A percentile compares a stretch with the other conserved stretches of the same genome.
Conservation (phyloP, 2,329 filamentous ascomycete genomes). For the Fusarium torreyae region DNA sequence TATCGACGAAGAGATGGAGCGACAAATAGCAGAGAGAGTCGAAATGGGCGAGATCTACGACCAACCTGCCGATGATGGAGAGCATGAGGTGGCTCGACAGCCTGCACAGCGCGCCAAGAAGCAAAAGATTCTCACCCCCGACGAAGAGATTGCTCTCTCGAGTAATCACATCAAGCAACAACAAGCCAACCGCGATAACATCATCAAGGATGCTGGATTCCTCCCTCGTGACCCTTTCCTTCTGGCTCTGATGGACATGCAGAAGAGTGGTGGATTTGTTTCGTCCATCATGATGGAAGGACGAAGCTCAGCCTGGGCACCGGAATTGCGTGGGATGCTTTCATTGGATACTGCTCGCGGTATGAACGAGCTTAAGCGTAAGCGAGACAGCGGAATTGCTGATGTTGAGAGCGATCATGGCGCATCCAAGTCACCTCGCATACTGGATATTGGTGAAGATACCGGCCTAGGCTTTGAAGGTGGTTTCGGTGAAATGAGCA, state of each 20-base stretch:
- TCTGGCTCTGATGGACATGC: constrained; percentile 90
- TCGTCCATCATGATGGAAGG: constrained; percentile 88
- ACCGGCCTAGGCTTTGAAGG: constrained; percentile 67
- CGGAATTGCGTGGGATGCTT: constrained; percentile 92
- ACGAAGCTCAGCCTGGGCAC: constrained; percentile 85
- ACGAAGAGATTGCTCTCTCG: constrained; percentile 83
- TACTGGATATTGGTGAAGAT: constrained; percentile 76
- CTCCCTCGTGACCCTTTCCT: constrained; percentile 89
- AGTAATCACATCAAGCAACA: constrained; percentile 86
- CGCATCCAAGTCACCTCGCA: constrained; percentile 76
- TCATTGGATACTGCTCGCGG: constrained; percentile 85
- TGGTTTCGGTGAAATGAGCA: constrained; percentile 66
- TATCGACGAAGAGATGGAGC: constrained; percentile 74
- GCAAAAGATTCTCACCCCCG: constrained; percentile 86
- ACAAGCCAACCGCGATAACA: constrained; percentile 87
- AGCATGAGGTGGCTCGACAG: constrained; percentile 73
- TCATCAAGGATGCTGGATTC: constrained; percentile 86
- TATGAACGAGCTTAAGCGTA: constrained; percentile 88
- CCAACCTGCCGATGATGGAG: constrained; percentile 68
- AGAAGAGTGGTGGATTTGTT: constrained; percentile 91
- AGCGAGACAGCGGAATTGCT: constrained; percentile 89
- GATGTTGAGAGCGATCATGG: constrained; percentile 80
- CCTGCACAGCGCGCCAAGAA: constrained; percentile 80
- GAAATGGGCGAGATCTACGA: constrained; percentile 74
- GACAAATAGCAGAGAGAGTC: constrained; percentile 70